Base-by-base conservation (phyloP, 306 rosid species). In the Myrica gale region DNA sequence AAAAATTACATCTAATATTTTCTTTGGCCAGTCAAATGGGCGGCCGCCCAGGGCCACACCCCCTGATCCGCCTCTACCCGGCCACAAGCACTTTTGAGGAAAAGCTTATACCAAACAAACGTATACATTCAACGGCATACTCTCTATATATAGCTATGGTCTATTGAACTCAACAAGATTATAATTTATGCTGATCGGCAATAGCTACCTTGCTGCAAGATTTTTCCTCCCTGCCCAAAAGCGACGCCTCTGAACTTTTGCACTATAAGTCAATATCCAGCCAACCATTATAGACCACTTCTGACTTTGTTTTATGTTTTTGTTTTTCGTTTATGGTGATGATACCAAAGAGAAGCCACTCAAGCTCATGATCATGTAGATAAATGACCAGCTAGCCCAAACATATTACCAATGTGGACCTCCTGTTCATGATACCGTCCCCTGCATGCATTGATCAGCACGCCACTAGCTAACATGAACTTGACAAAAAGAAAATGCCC, bases 401-500 rank as follows among this genome's bases (percentile, higher is more conserved):
- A 41, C 69, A 43, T 65, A 9, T 39, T 7, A 7, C 10, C 19
- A 21, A 3, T 11, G 37, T n/a, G 72, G 72, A 21, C 72, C 55
- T 68, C 55, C 46, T 45, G 3, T 8, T 70, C 60, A 70, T 70
- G 13, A 70, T 70, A 7, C 0, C 55, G 20, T 3, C 50, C 74
- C 11, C 72, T 39, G 37, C 73, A 46, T 69, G n/a, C n/a, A n/a
- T n/a, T n/a, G n/a, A n/a, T 69, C 42, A 19, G 56, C 58, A 37
- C 43, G 5, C 55, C 54, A 13, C n/a, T n/a, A n/a, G n/a, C 52
- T 72, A 72, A 48, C 66, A 42, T n/a, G 55, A 54, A 42, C 54
- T 52, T 72, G 66, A 39, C 75, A 39, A 9, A 53, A 72, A 72
- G 65, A 51, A 26, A 42, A 53, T 10, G 63, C 51, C 37, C 47